Evolutionary conservation across 2,329 filamentous ascomycete genomes (phyloP).

Genomic region (Alternaria incomplexa): DNA sequence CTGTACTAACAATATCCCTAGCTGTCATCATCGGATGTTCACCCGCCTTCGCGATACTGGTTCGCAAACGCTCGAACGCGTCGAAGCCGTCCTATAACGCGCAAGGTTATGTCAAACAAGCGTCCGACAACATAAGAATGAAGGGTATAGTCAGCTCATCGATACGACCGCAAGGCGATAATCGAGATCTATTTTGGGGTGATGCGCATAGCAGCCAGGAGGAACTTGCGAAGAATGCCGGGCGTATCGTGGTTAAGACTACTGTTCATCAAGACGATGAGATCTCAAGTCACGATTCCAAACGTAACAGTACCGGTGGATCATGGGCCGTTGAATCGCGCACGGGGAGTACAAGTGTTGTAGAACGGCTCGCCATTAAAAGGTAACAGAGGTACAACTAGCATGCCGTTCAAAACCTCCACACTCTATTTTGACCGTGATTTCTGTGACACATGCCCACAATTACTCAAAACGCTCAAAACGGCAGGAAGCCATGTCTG

Average conservation of each 20-base stretch:
- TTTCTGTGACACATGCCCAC: background rate
- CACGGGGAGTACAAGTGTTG: no score
- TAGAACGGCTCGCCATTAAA: no score
- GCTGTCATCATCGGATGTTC: conserved; percentile 23
- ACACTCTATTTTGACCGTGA: no score
- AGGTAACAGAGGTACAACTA: no score
- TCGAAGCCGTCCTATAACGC: conserved; percentile 12
- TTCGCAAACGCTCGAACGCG: conserved; percentile 10
- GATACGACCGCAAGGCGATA: background rate
- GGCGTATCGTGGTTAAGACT: conserved; percentile 12
- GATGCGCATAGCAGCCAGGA: conserved; percentile 20
- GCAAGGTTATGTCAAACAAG: conserved; percentile 12
- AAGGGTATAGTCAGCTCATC: conserved; percentile 5
- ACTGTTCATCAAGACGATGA: conserved; percentile 9
- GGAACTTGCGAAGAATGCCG: conserved; percentile 9
- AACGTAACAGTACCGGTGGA: no score
- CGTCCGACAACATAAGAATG: conserved; percentile 9
- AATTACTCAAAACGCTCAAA: background rate
- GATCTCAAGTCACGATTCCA: background rate
- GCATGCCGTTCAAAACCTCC: no score
- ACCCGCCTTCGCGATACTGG: conserved; percentile 11
- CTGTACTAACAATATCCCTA: background rate
- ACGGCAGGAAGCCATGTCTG: no score
- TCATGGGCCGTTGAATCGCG: no score
- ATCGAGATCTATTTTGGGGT: conserved; percentile 2